Conservation (phyloP, 306 rosid species). For the Carpinus fangiana region DNA sequence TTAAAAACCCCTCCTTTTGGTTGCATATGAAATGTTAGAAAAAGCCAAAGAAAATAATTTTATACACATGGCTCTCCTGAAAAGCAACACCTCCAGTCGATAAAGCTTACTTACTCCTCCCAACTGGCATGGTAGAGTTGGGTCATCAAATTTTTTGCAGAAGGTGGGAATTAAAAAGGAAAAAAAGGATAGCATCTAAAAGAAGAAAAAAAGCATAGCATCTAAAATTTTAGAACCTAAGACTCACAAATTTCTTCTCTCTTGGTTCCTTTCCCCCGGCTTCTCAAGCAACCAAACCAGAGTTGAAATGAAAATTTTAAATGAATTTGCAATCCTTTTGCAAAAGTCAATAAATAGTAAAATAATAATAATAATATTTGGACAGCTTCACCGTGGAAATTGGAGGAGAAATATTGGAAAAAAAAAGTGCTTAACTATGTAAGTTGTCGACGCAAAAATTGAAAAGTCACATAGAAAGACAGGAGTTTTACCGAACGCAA, state of each 20-base stretch:
- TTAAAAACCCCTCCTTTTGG: background rate
- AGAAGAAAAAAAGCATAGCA: background rate
- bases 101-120: background rate
- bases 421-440: background rate
- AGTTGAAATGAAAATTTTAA: background rate
- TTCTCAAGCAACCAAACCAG: constrained; percentile 28
- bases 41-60: background rate
- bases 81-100: background rate
- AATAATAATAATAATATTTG: background rate
- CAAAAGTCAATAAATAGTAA: background rate
- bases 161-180: background rate
- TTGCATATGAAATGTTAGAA: background rate
- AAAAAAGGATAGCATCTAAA: background rate
- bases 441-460: constrained; percentile 13
- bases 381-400: constrained; percentile 8
- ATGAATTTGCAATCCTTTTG: constrained; percentile 18
- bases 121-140: background rate
- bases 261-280: background rate
- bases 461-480: constrained; percentile 2
- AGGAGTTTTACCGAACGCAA: background rate
- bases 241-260: background rate
- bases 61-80: background rate
- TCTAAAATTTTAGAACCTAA: too few relatives aligned
- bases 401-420: constrained; percentile 21
- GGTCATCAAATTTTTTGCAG: background rate